These are phyloP conservation scores for Aquilaria agallochum DNA, from an alignment of 441 rosid species.

Conservation along the genomic window DNA sequence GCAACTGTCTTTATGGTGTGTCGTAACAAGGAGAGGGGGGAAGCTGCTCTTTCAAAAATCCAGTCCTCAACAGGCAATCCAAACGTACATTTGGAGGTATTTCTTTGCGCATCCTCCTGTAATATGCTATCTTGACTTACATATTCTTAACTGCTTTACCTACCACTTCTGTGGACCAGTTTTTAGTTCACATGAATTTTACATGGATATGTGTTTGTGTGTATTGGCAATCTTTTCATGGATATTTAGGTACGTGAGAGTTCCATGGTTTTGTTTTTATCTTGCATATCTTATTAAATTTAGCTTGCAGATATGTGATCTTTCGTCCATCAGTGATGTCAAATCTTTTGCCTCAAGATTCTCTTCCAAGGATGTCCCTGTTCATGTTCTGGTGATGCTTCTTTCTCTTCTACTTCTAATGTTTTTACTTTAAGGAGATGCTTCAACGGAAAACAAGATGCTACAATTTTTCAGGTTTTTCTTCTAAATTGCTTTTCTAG, in stretches of 20 bases:
- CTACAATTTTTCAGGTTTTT: no score
- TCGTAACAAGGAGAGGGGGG: constrained; percentile 77
- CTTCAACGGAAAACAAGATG: no score
- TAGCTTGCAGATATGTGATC: constrained; percentile 75
- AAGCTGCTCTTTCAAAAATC: constrained; percentile 75
- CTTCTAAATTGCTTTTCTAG: no score
- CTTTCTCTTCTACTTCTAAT: constrained; percentile 5
- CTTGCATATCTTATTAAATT: constrained; percentile 16
- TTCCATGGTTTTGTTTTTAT: constrained; percentile 1
- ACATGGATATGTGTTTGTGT: no score
- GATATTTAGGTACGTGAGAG: not conserved
- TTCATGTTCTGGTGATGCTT: constrained; percentile 68
- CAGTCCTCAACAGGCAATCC: constrained; percentile 61
- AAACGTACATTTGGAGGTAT: constrained; percentile 80
- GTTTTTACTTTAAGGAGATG: not conserved
- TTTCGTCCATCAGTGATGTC: constrained; percentile 66
- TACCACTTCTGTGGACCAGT: no score
- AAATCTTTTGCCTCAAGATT: constrained; percentile 78
- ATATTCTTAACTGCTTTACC: no score
- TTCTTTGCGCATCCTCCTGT: not conserved
- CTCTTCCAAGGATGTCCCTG: constrained; percentile 63
- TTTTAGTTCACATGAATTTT: no score
- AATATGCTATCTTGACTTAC: no score
- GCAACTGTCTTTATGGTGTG: constrained; percentile 89
- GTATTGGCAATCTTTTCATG: no score